These are phyloP conservation scores for Suillus fuscotomentosus DNA, from an alignment of 768 basidiomycete genomes.

Conservation along the genomic window DNA sequence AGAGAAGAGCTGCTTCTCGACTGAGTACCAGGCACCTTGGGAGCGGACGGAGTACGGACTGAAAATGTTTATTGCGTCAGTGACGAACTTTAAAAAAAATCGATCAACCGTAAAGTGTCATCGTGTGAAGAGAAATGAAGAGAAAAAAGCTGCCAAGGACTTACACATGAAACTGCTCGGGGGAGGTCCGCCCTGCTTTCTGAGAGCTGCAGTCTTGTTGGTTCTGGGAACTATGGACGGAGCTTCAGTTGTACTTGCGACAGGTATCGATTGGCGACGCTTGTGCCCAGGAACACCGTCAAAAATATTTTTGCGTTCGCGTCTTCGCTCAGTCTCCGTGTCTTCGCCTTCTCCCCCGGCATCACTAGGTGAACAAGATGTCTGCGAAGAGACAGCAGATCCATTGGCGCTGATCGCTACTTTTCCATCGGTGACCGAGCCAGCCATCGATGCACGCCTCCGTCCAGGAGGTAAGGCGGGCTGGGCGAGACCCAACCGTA, in stretches of 20 bases:
- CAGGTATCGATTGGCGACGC: slow-evolving; percentile 69
- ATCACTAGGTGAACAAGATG: neutral
- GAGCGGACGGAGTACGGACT: slow-evolving; percentile 48
- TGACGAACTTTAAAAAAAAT: slow-evolving; percentile 5
- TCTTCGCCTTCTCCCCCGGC: slow-evolving; percentile 28
- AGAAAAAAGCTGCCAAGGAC: slow-evolving; percentile 25
- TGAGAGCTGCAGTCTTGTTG: slow-evolving; percentile 43
- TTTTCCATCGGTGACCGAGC: slow-evolving; percentile 22
- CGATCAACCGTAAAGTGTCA: neutral
- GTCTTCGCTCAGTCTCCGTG: slow-evolving; percentile 21
- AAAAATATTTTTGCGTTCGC: slow-evolving; percentile 49
- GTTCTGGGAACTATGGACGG: slow-evolving; percentile 44
- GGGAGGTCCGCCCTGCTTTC: slow-evolving; percentile 47
- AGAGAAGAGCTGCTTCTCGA: slow-evolving; percentile 44
- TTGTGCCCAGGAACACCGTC: slow-evolving; percentile 87
- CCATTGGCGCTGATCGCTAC: slow-evolving; percentile 6
- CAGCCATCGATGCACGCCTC: slow-evolving; percentile 35
- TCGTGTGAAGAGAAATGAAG: neutral
- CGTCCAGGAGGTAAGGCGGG: slow-evolving; percentile 39
- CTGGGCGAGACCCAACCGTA: slow-evolving; percentile 56
- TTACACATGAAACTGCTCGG: slow-evolving; percentile 72
- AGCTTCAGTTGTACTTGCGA: slow-evolving; percentile 46
- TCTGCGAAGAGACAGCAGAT: slow-evolving; percentile 12
- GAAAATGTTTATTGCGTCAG: neutral
- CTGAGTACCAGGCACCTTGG: slow-evolving; percentile 38